Evolutionary conservation across 176 grass and related monocot species (phyloP).

Genomic region (Oryza meridionalis): DNA sequence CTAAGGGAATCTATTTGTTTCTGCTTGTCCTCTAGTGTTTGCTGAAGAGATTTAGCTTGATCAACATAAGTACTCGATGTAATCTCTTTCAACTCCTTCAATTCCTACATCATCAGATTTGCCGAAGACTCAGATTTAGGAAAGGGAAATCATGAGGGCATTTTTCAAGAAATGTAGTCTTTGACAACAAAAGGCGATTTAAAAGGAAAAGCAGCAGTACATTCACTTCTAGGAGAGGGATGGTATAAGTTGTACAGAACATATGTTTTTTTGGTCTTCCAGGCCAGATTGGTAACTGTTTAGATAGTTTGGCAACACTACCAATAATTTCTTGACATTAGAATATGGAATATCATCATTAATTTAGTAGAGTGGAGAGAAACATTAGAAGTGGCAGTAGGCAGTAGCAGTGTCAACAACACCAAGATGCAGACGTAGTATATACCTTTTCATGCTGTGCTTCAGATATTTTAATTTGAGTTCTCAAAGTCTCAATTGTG

Average conservation of each 20-base stretch:
- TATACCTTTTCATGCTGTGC: constrained; percentile 85
- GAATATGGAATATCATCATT: constrained; percentile 3
- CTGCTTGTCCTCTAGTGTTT: constrained; percentile 65
- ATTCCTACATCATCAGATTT: constrained; percentile 73
- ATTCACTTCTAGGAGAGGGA: neutral
- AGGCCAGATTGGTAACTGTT: neutral
- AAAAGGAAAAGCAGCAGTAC: neutral
- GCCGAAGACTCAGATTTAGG: constrained; percentile 9
- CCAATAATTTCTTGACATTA: constrained; percentile 27
- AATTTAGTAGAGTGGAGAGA: constrained; percentile 3
- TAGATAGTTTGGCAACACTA: constrained; percentile 21
- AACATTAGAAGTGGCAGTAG: constrained; percentile 22
- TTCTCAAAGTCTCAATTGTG: constrained; percentile 76
- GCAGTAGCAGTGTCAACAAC: neutral
- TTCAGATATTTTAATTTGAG: constrained; percentile 52
- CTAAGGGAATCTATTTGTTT: constrained; percentile 68
- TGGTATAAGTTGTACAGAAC: neutral
- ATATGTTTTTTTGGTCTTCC: neutral
- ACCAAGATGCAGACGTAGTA: neutral
- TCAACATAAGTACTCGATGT: constrained; percentile 66
- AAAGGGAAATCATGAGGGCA: neutral
- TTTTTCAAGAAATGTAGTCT: constrained; percentile 16
- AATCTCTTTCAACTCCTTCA: constrained; percentile 76
- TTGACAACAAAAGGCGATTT: constrained; percentile 3
- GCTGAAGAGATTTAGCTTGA: constrained; percentile 72